Evolutionary conservation across 352 stramenopile species (phyloP), one percentile per base, ranked within the genome.

Genomic region (Plasmopara muralis): DNA sequence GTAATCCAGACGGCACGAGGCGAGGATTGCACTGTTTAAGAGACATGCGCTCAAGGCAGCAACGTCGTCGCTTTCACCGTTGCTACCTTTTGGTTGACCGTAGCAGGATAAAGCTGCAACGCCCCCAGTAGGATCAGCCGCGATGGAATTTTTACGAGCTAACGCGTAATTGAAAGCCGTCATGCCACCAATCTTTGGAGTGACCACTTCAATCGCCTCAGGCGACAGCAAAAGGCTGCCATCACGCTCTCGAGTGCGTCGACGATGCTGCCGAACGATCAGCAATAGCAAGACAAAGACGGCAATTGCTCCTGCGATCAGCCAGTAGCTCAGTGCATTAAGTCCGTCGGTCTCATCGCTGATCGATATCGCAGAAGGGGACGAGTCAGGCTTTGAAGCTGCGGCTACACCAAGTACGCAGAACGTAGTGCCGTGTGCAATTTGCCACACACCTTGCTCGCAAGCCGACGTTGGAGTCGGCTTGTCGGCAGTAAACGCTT

Each of bases 201-300:
- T 74, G 2, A 45, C 66, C 1, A 62, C 50, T 14, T 62, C 62
- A 13, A 64, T 15, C 2, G 48, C 49, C 14, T 57, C 50, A 2
- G 59, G 66, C 15, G 66, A 63, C 15, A 62, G 47, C n/a, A 66
- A 46, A 12, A 42, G 62, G 53, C 49, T 68, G 34, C 38, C 60
- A 33, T 51, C 58, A 8, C 50, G 44, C 18, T 68, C 59, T 13
- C 16, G 42, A 25, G 37, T 53, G 39, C 71, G 45, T 7, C 62
- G 57, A 8, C 55, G 55, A 20, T 62, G 66, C 62, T 74, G 59
- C 58, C 62, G 62, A 15, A 60, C 14, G 8, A 74, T 43, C 13
- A 68, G 40, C 39, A 74, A 52, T 30, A 74, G 45, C 50, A 74
- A 18, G 18, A 72, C 56, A 30, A 72, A 62, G 31, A 72, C 55